Evolutionary conservation across 2,329 filamentous ascomycete genomes (phyloP).

Genomic region (Hypoxylon sp.): DNA sequence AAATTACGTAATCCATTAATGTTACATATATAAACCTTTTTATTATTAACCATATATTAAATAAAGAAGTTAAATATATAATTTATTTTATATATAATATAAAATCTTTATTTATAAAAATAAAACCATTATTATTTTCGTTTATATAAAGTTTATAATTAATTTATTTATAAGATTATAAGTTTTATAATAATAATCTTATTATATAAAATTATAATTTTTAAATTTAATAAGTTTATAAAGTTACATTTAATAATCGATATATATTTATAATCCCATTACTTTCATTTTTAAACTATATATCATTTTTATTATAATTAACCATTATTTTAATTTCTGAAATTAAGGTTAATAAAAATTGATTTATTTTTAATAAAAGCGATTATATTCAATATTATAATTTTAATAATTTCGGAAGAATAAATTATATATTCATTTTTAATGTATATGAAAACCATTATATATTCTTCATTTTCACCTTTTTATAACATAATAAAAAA

Average conservation of each 20-base stretch:
- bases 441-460: not conserved
- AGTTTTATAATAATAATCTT: not conserved
- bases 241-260: not conserved
- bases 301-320: not conserved
- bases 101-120: not conserved
- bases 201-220: not conserved
- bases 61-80: too few relatives aligned
- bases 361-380: constrained; percentile 1
- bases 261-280: not conserved
- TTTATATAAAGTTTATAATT: not conserved
- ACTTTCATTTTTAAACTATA: too few relatives aligned
- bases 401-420: not conserved
- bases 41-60: not conserved
- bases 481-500: not conserved
- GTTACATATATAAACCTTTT: not conserved
- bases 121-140: not conserved
- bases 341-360: not conserved
- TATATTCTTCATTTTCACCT: not conserved
- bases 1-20: not conserved
- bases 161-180: not conserved
- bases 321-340: not conserved
- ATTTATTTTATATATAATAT: too few relatives aligned
- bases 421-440: too few relatives aligned
- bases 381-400: not conserved
- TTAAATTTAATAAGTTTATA: not conserved